Conservation (phyloP, 345 rosid species). For the Pistacia vera region DNA sequence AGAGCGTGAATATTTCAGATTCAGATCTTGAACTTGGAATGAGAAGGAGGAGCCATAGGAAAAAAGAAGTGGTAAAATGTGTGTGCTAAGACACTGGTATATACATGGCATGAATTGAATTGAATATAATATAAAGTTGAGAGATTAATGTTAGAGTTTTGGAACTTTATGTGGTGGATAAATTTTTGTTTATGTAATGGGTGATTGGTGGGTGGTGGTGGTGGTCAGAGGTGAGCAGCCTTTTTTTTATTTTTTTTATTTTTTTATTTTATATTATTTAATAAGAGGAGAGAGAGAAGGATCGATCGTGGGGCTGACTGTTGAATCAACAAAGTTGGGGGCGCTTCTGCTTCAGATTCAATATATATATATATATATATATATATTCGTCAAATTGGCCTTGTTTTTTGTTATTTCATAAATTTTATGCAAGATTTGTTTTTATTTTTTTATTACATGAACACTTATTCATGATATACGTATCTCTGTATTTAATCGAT, state of each 20-base stretch:
- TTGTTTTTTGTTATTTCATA: neutral
- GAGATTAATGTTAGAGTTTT: slow-evolving; percentile 29
- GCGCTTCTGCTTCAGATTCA: too few species aligned
- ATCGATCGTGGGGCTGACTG: too few species aligned
- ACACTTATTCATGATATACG: too few species aligned
- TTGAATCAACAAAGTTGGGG: neutral
- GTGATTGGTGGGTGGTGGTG: neutral
- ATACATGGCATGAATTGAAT: too few species aligned
- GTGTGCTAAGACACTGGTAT: neutral
- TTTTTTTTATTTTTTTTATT: neutral
- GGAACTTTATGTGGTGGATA: slow-evolving; percentile 23
- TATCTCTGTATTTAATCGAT: too few species aligned
- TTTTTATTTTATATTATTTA: neutral
- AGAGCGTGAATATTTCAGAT: slow-evolving; percentile 3
- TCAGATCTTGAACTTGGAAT: slow-evolving; percentile 5
- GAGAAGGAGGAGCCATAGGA: neutral
- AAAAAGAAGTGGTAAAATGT: neutral
- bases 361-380: too few species aligned
- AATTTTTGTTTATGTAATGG: neutral
- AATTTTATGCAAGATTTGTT: neutral
- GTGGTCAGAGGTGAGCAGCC: slow-evolving; percentile 32
- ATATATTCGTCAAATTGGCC: too few species aligned
- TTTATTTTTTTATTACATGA: too few species aligned
- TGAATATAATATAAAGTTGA: neutral
- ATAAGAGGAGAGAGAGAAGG: neutral